Percentiles rank a stretch among this genome's conserved stretches.
phyloP scores from a whole-genome alignment of 495 filamentous ascomycete genomes.

The Aspergillus nidulans region DNA sequence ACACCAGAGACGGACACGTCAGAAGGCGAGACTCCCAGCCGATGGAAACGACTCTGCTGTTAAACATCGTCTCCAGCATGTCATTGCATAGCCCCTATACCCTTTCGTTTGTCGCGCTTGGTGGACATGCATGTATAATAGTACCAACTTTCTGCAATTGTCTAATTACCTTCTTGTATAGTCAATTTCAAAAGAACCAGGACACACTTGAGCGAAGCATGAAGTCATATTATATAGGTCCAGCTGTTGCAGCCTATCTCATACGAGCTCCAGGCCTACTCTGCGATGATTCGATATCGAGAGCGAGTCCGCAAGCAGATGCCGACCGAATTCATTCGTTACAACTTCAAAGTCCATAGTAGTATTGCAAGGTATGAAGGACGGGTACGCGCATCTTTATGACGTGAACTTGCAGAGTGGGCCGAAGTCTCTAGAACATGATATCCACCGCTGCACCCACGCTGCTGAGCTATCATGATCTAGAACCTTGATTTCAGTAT shows the following conservation, averaged over 20 bases:
- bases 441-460: neutral
- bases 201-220: neutral
- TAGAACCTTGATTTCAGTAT: neutral
- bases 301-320: neutral
- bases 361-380: neutral
- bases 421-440: neutral
- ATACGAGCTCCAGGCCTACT: neutral
- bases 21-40: constrained; percentile 4
- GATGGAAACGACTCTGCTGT: constrained; percentile 25
- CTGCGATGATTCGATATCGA: neutral
- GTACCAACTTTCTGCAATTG: neutral
- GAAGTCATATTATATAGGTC: neutral
- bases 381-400: neutral
- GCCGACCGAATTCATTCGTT: neutral
- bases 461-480: neutral
- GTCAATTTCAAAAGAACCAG: neutral
- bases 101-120: neutral
- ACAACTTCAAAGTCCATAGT: neutral
- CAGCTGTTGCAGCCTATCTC: neutral
- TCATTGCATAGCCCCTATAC: constrained; percentile 1
- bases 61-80: neutral
- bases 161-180: neutral
- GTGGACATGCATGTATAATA: neutral
- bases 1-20: neutral
- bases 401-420: neutral